phyloP scores from a whole-genome alignment of 164 flowering plant genomes.

The Annona cherimola region DNA sequence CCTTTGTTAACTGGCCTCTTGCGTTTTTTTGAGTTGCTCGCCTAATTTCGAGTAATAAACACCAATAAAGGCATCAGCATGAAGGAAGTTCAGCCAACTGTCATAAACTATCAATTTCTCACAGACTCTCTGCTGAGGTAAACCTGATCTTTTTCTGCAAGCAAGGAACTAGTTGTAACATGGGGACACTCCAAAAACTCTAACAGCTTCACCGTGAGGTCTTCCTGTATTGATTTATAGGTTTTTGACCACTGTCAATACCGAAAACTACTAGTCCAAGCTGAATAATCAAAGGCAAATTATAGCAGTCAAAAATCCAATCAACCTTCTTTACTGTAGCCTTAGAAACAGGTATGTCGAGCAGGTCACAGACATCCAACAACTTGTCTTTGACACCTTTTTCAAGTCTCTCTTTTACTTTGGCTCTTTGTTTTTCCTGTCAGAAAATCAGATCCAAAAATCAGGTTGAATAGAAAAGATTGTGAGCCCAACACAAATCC shows the following conservation, averaged over 20 bases:
- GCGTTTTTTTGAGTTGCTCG: conserved; percentile 59
- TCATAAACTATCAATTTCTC: background rate
- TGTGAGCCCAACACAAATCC: too few relatives aligned
- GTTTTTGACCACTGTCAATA: conserved; percentile 1
- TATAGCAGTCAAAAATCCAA: conserved; percentile 3
- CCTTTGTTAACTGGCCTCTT: conserved; percentile 43
- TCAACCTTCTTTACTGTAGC: conserved; percentile 72
- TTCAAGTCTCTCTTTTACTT: conserved; percentile 76
- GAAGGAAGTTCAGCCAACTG: background rate
- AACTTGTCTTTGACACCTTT: conserved; percentile 70
- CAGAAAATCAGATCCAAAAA: conserved; percentile 3
- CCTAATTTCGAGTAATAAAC: conserved; percentile 26
- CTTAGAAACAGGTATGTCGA: conserved; percentile 68
- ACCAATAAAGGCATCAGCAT: background rate
- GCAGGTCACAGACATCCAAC: conserved; percentile 73
- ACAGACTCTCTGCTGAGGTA: background rate
- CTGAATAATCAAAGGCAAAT: background rate
- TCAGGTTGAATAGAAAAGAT: background rate
- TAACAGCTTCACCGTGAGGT: conserved; percentile 58
- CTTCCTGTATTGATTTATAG: conserved; percentile 59
- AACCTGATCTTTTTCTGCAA: conserved; percentile 80
- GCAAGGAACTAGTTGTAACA: conserved; percentile 58
- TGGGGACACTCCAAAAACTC: conserved; percentile 82
- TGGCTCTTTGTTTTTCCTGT: conserved; percentile 75
- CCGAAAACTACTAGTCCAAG: background rate